Conservation (phyloP, 1,284 basidiomycete species). For the Tilletia setariae region DNA sequence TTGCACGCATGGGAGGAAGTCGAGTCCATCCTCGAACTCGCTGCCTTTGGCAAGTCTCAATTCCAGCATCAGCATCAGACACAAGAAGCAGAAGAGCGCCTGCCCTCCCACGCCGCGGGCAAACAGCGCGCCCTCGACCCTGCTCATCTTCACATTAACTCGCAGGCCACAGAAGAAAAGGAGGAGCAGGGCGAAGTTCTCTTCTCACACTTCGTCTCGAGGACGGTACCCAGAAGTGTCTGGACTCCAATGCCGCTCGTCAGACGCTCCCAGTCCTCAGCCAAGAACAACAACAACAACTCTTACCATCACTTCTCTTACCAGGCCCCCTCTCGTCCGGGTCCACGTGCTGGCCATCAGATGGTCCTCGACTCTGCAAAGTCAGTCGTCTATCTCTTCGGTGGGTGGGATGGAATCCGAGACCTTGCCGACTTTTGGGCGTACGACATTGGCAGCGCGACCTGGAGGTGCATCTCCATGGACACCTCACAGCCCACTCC, state of each 20-base stretch:
- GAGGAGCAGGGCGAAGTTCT: slow-evolving; percentile 33
- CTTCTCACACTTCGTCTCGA: slow-evolving; percentile 39
- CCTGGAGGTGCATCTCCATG: slow-evolving; percentile 66
- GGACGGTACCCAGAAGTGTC: slow-evolving; percentile 31
- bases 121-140: not conserved
- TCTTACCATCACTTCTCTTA: no score
- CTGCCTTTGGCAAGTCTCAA: not conserved
- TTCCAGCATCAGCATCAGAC: not conserved
- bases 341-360: slow-evolving; percentile 68
- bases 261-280: not conserved
- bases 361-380: slow-evolving; percentile 72
- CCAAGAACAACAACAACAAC: not conserved
- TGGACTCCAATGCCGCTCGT: slow-evolving; percentile 35
- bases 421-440: slow-evolving; percentile 76
- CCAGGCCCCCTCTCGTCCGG: slow-evolving; percentile 28
- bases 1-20: slow-evolving; percentile 66
- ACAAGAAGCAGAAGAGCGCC: slow-evolving; percentile 6
- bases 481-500: slow-evolving; percentile 60
- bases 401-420: slow-evolving; percentile 70
- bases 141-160: slow-evolving; percentile 20
- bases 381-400: slow-evolving; percentile 70
- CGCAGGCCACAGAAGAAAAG: slow-evolving; percentile 27
- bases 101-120: slow-evolving; percentile 1
- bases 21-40: slow-evolving; percentile 55
- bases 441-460: slow-evolving; percentile 65